A percentile compares a stretch with the other conserved stretches of the same genome.
Conservation (phyloP, 2,329 filamentous ascomycete species). For the Pyrenochaeta sp. region DNA sequence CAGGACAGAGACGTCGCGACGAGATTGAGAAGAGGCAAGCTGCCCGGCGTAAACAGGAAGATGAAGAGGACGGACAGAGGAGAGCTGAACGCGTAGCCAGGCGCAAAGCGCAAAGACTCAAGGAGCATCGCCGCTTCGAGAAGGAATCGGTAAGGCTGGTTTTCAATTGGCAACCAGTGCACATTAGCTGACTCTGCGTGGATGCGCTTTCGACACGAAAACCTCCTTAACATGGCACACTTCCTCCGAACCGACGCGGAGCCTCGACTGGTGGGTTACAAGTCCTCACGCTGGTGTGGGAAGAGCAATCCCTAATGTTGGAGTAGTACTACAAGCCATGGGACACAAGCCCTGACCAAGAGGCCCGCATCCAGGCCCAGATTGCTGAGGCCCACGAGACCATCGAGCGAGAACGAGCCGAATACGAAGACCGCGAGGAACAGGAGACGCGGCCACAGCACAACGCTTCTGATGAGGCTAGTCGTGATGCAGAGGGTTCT, state of each 20-base stretch:
- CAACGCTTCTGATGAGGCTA: slow-evolving; percentile 18
- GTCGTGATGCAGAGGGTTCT: slow-evolving; percentile 22
- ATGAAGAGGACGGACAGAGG: slow-evolving; percentile 72
- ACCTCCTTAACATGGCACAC: slow-evolving; percentile 73
- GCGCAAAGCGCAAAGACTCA: slow-evolving; percentile 66
- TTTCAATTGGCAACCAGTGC: slow-evolving; percentile 5
- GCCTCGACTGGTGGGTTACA: slow-evolving; percentile 73
- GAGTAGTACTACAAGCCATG: slow-evolving; percentile 84
- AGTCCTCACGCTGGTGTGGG: background rate
- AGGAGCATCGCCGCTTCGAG: slow-evolving; percentile 78
- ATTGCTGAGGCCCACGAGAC: slow-evolving; percentile 68
- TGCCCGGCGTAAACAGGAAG: slow-evolving; percentile 76
- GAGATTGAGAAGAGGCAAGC: slow-evolving; percentile 86
- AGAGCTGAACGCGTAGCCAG: slow-evolving; percentile 71
- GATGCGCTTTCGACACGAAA: slow-evolving; percentile 78
- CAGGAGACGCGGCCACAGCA: slow-evolving; percentile 33
- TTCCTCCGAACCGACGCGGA: slow-evolving; percentile 75
- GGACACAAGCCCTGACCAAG: slow-evolving; percentile 73
- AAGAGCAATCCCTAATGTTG: slow-evolving; percentile 23
- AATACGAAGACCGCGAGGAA: slow-evolving; percentile 61
- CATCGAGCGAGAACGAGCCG: slow-evolving; percentile 70
- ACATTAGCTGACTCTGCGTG: slow-evolving; percentile 47
- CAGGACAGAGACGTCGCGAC: slow-evolving; percentile 71
- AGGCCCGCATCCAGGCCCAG: slow-evolving; percentile 74
- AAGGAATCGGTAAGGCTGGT: slow-evolving; percentile 70